Evolutionary conservation across 2,329 filamentous ascomycete genomes (phyloP).

Genomic region (Epichloe coenophiala): DNA sequence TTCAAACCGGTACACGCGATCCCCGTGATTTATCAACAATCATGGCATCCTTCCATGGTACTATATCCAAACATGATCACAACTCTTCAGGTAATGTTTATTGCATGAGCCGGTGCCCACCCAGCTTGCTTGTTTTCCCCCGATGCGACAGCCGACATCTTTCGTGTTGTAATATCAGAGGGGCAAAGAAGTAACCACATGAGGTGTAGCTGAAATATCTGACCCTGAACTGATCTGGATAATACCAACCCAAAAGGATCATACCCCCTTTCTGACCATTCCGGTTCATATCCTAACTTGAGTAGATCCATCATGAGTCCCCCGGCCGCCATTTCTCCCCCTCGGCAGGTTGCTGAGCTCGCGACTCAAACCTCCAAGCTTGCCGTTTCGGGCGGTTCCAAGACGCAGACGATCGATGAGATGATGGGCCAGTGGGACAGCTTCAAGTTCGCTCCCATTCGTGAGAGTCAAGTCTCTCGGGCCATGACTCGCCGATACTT

Average conservation of each 20-base stretch:
- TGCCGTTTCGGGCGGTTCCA: conserved; percentile 15
- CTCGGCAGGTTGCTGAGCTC: conserved; percentile 33
- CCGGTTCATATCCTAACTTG: conserved; percentile 16
- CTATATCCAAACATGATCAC: conserved; percentile 23
- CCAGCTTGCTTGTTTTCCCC: conserved; percentile 5
- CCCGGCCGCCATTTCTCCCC: conserved; percentile 54
- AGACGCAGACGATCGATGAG: conserved; percentile 42
- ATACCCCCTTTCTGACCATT: conserved; percentile 43
- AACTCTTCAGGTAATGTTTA: conserved; percentile 28
- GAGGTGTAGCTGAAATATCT: conserved; percentile 62
- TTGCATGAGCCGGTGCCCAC: conserved; percentile 52
- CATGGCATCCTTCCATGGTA: conserved; percentile 23
- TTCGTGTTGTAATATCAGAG: background rate
- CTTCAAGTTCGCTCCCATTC: conserved; percentile 76
- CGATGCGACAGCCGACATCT: background rate
- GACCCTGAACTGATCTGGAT: conserved; percentile 91
- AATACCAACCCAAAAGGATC: conserved; percentile 99
- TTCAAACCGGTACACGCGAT: conserved; percentile 14
- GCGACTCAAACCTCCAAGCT: conserved; percentile 32
- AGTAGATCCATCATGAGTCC: conserved; percentile 55
- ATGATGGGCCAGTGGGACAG: conserved; percentile 67
- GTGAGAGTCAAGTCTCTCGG: conserved; percentile 82
- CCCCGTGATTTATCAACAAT: conserved; percentile 10
- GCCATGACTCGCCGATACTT: conserved; percentile 95
- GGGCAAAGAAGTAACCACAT: conserved; percentile 6